Conservation (phyloP, 768 basidiomycete genomes). For the Collybiopsis confluens region DNA sequence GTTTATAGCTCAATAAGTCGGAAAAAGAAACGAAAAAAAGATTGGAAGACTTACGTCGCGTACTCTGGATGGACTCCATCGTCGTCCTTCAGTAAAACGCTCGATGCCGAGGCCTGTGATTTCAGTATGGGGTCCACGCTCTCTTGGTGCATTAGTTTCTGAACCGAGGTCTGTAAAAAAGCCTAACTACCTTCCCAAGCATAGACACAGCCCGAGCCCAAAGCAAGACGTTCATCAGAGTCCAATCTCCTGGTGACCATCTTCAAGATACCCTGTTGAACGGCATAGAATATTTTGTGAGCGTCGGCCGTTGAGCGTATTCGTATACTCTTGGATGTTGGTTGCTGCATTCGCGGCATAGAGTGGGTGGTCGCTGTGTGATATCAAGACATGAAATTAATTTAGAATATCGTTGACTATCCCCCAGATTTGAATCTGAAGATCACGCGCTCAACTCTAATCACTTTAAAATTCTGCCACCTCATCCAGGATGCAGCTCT, state of each 20-base stretch:
- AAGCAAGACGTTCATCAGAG: slow-evolving; percentile 64
- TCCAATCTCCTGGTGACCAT: slow-evolving; percentile 78
- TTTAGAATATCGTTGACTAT: slow-evolving; percentile 8
- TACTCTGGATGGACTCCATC: slow-evolving; percentile 81
- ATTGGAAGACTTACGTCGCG: slow-evolving; percentile 50
- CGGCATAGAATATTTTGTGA: slow-evolving; percentile 75
- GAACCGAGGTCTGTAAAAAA: neutral
- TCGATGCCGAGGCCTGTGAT: slow-evolving; percentile 79
- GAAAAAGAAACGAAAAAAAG: neutral
- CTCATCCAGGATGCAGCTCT: too few relatives aligned
- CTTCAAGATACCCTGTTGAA: slow-evolving; percentile 56
- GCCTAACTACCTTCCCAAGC: slow-evolving; percentile 24
- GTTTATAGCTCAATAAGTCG: neutral
- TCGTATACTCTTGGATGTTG: slow-evolving; percentile 67
- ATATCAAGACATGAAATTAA: too few relatives aligned
- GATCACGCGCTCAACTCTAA: slow-evolving; percentile 43
- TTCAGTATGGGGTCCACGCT: slow-evolving; percentile 68
- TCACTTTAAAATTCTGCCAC: slow-evolving; percentile 51
- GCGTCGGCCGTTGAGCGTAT: slow-evolving; percentile 77
- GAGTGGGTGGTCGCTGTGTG: too few relatives aligned
- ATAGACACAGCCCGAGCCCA: slow-evolving; percentile 52
- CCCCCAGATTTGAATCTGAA: slow-evolving; percentile 9
- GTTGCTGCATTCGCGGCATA: slow-evolving; percentile 53
- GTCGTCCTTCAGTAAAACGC: slow-evolving; percentile 78
- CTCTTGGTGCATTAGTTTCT: slow-evolving; percentile 57